Evolutionary conservation across 2,329 filamentous ascomycete genomes (phyloP).

Genomic region (Fusarium bactridioides): DNA sequence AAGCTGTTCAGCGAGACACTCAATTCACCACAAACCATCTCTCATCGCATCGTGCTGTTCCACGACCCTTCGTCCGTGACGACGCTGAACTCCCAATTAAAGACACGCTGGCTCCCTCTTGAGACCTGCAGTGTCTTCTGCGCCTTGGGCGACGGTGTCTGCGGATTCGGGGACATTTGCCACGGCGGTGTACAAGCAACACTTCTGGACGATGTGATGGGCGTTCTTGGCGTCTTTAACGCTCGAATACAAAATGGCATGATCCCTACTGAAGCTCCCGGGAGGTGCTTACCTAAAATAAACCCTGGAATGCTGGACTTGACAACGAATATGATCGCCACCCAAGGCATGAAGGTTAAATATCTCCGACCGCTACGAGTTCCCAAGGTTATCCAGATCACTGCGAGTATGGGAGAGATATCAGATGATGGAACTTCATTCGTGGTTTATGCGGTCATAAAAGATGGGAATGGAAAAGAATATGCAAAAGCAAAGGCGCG

Average conservation of each 20-base stretch:
- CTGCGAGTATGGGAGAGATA: not conserved
- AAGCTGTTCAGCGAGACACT: not conserved
- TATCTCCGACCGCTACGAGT: not conserved
- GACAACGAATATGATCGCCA: not conserved
- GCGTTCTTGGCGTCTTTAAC: not conserved
- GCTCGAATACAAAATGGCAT: not conserved
- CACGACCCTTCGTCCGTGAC: not conserved
- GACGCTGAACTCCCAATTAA: not conserved
- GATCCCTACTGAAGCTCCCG: accelerated
- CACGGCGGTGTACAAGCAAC: not conserved
- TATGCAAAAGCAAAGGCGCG: not conserved
- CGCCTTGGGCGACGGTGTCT: not conserved
- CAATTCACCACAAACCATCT: not conserved
- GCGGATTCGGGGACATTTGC: not conserved
- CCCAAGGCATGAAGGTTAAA: not conserved
- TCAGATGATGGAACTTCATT: not conserved
- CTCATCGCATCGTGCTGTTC: not conserved
- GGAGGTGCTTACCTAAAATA: accelerated
- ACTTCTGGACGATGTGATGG: not conserved
- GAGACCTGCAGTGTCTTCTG: not conserved
- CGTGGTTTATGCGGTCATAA: not conserved
- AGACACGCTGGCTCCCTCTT: accelerated
- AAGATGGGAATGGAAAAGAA: not conserved
- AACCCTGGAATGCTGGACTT: not conserved
- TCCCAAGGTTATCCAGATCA: not conserved